These are phyloP conservation scores for Salix viminalis DNA, from an alignment of 345 rosid genomes.

Conservation along the genomic window DNA sequence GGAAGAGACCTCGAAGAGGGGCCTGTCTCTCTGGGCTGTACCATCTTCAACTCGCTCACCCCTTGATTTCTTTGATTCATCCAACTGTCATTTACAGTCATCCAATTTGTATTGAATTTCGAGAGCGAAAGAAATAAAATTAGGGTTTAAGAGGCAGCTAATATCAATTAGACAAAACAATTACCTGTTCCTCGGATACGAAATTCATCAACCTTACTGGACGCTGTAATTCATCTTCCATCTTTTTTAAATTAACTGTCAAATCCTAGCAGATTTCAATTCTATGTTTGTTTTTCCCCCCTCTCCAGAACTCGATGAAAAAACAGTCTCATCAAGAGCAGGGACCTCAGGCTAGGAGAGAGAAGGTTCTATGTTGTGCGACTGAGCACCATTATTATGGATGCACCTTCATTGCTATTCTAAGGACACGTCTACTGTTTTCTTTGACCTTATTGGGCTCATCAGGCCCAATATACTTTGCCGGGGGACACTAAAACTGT, in stretches of 20 bases:
- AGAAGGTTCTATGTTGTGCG: not conserved
- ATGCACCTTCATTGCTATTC: not conserved
- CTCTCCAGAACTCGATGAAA: no score
- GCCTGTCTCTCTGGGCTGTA: constrained; percentile 86
- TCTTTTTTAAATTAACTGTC: constrained; percentile 11
- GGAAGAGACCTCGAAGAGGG: constrained; percentile 63
- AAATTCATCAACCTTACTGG: constrained; percentile 79
- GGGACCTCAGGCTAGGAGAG: no score
- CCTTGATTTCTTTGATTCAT: constrained; percentile 75
- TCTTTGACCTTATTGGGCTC: no score
- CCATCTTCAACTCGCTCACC: constrained; percentile 96
- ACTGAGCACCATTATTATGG: not conserved
- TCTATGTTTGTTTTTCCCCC: no score
- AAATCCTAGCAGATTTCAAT: not conserved
- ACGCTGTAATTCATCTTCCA: constrained; percentile 61
- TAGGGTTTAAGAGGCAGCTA: not conserved
- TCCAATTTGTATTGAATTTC: not conserved
- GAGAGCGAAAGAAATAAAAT: not conserved
- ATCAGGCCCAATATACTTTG: no score
- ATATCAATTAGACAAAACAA: not conserved
- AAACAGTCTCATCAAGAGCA: no score
- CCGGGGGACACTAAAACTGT: no score
- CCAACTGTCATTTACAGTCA: constrained; percentile 43
- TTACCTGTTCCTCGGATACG: constrained; percentile 86
- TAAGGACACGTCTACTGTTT: no score